Evolutionary conservation across 768 basidiomycete genomes (phyloP).

Genomic region (Erythrobasidium yunnanense): DNA sequence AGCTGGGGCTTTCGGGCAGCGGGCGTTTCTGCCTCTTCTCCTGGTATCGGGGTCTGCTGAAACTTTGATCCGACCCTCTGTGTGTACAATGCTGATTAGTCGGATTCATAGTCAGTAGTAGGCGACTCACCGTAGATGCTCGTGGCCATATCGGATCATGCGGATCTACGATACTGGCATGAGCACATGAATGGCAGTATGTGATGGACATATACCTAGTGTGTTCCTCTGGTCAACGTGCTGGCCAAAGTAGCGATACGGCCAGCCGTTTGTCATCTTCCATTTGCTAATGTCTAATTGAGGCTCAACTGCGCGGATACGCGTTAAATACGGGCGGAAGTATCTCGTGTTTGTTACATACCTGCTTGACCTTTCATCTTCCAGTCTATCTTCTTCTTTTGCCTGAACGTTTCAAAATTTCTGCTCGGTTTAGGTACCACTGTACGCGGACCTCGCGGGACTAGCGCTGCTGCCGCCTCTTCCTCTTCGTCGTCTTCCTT

Average conservation of each 20-base stretch:
- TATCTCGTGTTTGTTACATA: not conserved
- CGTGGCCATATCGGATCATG: constrained; percentile 96
- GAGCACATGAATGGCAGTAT: not conserved
- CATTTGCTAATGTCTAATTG: constrained; percentile 29
- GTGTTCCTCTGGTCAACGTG: constrained; percentile 32
- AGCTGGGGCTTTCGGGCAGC: not conserved
- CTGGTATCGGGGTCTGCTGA: constrained; percentile 1
- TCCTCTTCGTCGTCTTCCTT: constrained; percentile 14
- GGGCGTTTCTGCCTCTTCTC: constrained; percentile 12
- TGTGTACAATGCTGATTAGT: no score
- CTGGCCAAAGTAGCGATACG: constrained; percentile 71
- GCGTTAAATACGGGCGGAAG: not conserved
- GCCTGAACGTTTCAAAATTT: not conserved
- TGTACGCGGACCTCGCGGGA: not conserved
- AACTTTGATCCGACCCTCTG: constrained; percentile 11
- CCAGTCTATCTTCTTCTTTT: constrained; percentile 8
- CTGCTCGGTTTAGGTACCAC: not conserved
- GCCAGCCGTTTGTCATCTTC: constrained; percentile 79
- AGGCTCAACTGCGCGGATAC: not conserved
- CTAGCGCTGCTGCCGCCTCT: not conserved
- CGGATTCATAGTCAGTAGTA: not conserved
- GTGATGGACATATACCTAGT: constrained; percentile 23
- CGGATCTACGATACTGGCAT: constrained; percentile 52
- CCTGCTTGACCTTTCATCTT: constrained; percentile 22
- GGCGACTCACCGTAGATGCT: constrained; percentile 52